These are phyloP conservation scores for Leishmania turanica DNA, from an alignment of 208 protist species.

Conservation along the genomic window DNA sequence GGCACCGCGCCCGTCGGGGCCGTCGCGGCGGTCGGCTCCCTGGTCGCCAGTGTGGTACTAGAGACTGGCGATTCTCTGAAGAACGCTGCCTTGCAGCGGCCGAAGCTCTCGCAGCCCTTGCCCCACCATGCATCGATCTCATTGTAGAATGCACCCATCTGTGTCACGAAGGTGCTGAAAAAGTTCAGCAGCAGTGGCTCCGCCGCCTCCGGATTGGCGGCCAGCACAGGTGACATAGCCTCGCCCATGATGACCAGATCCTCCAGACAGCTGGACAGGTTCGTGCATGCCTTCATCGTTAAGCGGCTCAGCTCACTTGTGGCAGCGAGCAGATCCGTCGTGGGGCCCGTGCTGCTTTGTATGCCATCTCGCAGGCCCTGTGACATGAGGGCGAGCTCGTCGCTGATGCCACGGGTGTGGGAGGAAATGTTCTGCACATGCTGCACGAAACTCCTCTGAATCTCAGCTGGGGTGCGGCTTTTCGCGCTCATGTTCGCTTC, in stretches of 20 bases:
- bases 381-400: constrained; percentile 28
- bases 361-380: constrained; percentile 18
- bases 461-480: constrained; percentile 7
- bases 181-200: constrained; percentile 67
- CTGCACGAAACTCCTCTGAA: constrained; percentile 28
- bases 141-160: constrained; percentile 46
- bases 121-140: constrained; percentile 36
- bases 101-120: constrained; percentile 30
- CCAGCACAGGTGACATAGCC: constrained; percentile 68
- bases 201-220: constrained; percentile 46
- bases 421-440: constrained; percentile 31
- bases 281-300: constrained; percentile 14
- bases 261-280: constrained; percentile 47
- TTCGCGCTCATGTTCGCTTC: constrained; percentile 16
- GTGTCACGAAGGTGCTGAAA: constrained; percentile 59
- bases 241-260: constrained; percentile 68
- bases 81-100: constrained; percentile 35
- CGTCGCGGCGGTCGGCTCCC: constrained; percentile 3
- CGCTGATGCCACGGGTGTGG: constrained; percentile 27
- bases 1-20: background rate
- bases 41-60: background rate
- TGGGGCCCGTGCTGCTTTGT: constrained; percentile 14
- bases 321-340: constrained; percentile 22
- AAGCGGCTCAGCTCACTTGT: constrained; percentile 18
- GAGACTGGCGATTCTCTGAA: constrained; percentile 22